Conservation (phyloP, 2,329 filamentous ascomycete genomes). For the Aspergillus flavus region DNA sequence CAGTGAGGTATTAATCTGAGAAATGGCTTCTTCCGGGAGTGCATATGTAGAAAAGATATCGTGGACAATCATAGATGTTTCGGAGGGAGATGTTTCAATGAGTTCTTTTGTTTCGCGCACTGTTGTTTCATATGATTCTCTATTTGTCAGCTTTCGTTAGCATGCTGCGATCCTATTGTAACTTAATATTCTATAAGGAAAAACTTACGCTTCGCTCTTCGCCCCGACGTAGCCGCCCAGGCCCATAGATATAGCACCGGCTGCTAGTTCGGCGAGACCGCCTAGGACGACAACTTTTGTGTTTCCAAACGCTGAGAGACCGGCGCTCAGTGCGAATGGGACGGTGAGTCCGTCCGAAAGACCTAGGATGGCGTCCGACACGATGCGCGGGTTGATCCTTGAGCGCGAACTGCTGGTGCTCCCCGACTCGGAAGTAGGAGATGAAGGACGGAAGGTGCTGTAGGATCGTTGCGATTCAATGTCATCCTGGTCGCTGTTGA, state of each 20-base stretch:
- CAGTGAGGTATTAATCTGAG: constrained; percentile 40
- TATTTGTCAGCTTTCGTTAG: constrained; percentile 15
- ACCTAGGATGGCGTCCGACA: constrained; percentile 69
- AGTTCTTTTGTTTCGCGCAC: constrained; percentile 46
- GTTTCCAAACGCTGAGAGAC: constrained; percentile 62
- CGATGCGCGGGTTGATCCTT: constrained; percentile 46
- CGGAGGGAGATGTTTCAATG: constrained; percentile 40
- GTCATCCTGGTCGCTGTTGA: constrained; percentile 21
- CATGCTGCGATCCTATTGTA: not conserved
- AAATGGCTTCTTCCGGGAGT: constrained; percentile 39
- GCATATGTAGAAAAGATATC: constrained; percentile 46
- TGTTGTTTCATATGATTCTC: constrained; percentile 50
- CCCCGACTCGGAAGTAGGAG: constrained; percentile 27
- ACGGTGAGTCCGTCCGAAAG: constrained; percentile 79
- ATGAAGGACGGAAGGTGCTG: constrained; percentile 33
- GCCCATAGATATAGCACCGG: constrained; percentile 77
- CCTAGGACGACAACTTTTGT: constrained; percentile 71
- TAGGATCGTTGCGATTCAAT: constrained; percentile 41
- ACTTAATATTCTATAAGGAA: too few relatives aligned
- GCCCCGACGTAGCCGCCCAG: constrained; percentile 72
- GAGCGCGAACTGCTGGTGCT: constrained; percentile 30
- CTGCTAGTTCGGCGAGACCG: constrained; percentile 75
- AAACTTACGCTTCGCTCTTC: constrained; percentile 53
- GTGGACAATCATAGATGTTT: constrained; percentile 43
- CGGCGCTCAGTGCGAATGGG: constrained; percentile 76